Evolutionary conservation across 371 early-diverging fungal species (phyloP), one percentile per base, ranked within the genome.

Genomic region (Rhizopus arrhizus): DNA sequence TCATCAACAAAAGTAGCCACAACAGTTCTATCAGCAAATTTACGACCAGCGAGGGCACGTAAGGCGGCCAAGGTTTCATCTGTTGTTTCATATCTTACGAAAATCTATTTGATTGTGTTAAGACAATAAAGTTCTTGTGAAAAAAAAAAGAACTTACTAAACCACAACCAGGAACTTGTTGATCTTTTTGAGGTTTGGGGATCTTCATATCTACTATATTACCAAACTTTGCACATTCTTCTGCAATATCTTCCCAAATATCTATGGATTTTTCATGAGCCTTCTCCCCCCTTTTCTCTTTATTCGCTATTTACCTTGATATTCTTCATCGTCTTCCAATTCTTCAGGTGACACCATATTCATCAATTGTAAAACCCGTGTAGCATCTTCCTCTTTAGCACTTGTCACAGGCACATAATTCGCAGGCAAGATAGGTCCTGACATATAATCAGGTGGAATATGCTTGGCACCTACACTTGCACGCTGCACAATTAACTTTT

Each of bases 341-440:
- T 97, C 98, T 52, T 92, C 92, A 10, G 85, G 80, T 10, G 89
- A 85, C 7, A 97, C 95, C 97, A 98, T 96, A 68, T 98, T 98
- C 65, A 98, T 84, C 34, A 98, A 72, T 73, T 96, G 86, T 42
- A 98, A 59, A 6, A 95, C 88, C 15, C 71, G 74, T 2, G 95
- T 89, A 3, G 91, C 89, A 38, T 89, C 83, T 11, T 80, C 83
- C 33, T 85, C 85, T 28, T 70, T 78, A n/a, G 71, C 78, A 55
- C 70, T 68, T 1, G 61, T 51, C 8, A 70, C 61, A 28, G 66
- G 62, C 35, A 64, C 50, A 45, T 47, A 66, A 32, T 72, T 69
- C 32, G 63, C 55, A 6, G 60, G 48, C 6, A 56, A 47, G 33
- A 62, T 33, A 41, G 59, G 56, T 16, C 47, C 51, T 36, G 56